Conservation (phyloP, 306 rosid species). For the Vicia villosa region DNA sequence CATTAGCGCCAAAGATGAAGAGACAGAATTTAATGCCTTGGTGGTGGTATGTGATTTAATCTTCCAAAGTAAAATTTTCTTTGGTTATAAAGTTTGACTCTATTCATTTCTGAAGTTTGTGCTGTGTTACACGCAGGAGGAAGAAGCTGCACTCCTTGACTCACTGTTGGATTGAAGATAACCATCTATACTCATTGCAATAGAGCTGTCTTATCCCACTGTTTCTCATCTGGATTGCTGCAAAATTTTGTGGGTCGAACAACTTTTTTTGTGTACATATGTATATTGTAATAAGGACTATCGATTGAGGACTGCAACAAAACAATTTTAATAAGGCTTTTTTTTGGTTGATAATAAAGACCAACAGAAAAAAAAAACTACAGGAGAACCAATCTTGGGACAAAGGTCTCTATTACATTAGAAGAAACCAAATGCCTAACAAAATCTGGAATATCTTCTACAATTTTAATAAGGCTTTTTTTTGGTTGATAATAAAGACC, state of each 20-base stretch:
- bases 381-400: too few relatives aligned
- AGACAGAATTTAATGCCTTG: slow-evolving; percentile 93
- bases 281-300: slow-evolving; percentile 10
- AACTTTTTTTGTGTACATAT: slow-evolving; percentile 32
- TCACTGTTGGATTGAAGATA: slow-evolving; percentile 71
- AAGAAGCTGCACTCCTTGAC: slow-evolving; percentile 84
- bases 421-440: too few relatives aligned
- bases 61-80: slow-evolving; percentile 13
- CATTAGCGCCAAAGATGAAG: slow-evolving; percentile 81
- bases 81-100: slow-evolving; percentile 1
- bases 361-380: too few relatives aligned
- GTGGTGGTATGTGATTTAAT: slow-evolving; percentile 74
- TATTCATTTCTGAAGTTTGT: slow-evolving; percentile 22
- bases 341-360: too few relatives aligned
- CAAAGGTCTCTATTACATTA: too few relatives aligned
- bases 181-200: slow-evolving; percentile 18
- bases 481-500: too few relatives aligned
- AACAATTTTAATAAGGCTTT: neutral
- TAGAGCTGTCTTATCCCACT: neutral
- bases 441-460: too few relatives aligned
- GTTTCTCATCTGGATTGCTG: slow-evolving; percentile 27
- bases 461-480: too few relatives aligned
- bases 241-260: slow-evolving; percentile 4
- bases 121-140: slow-evolving; percentile 62
- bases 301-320: slow-evolving; percentile 10